A percentile compares a stretch with the other conserved stretches of the same genome.
phyloP scores from a whole-genome alignment of 2,329 filamentous ascomycete species.

The Aspergillus fischeri region DNA sequence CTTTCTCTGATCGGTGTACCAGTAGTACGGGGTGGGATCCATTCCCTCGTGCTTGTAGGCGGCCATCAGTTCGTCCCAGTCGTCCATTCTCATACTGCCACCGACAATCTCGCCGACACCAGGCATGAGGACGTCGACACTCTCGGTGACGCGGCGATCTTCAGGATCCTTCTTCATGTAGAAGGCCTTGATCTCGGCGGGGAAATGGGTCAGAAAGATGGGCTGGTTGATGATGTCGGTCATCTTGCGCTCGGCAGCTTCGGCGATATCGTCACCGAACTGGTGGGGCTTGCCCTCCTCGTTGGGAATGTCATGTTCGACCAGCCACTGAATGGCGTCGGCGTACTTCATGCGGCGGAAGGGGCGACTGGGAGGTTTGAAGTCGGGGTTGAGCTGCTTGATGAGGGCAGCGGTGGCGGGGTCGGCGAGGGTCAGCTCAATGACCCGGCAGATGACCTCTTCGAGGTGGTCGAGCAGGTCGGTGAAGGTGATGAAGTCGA shows the following conservation, averaged over 20 bases:
- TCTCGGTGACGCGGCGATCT: slow-evolving; percentile 84
- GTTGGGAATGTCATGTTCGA: slow-evolving; percentile 84
- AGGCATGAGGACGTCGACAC: slow-evolving; percentile 83
- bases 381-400: slow-evolving; percentile 85
- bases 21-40: slow-evolving; percentile 83
- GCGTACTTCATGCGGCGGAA: slow-evolving; percentile 94
- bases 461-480: slow-evolving; percentile 87
- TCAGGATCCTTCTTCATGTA: slow-evolving; percentile 90
- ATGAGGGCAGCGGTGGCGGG: slow-evolving; percentile 68
- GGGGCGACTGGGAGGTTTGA: slow-evolving; percentile 73
- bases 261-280: slow-evolving; percentile 96
- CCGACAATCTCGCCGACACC: slow-evolving; percentile 96
- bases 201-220: slow-evolving; percentile 97
- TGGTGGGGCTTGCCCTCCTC: slow-evolving; percentile 85
- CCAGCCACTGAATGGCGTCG: slow-evolving; percentile 92
- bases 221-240: slow-evolving; percentile 93
- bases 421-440: slow-evolving; percentile 72
- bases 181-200: slow-evolving; percentile 95
- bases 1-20: slow-evolving; percentile 98
- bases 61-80: slow-evolving; percentile 81
- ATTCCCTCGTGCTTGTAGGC: slow-evolving; percentile 87
- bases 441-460: slow-evolving; percentile 78
- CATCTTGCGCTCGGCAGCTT: slow-evolving; percentile 95
- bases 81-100: slow-evolving; percentile 92
- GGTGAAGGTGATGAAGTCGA: slow-evolving; percentile 91